phyloP scores from a whole-genome alignment of 331 rosid genomes.

The Cydonia oblonga region DNA sequence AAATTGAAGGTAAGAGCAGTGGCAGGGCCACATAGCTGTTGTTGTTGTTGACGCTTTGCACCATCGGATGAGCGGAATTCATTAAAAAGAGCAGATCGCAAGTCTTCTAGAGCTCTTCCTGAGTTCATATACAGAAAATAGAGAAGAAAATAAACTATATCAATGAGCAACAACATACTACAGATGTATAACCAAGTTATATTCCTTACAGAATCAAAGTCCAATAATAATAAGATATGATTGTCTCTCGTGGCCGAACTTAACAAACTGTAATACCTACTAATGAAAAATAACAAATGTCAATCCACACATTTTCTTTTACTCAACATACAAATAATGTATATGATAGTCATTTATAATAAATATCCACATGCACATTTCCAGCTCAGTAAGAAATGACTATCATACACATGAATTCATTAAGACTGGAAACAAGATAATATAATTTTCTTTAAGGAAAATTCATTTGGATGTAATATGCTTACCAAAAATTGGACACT shows the following conservation, averaged over 20 bases:
- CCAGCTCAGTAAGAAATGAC: not conserved
- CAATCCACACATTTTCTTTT: not conserved
- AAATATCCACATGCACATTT: not conserved
- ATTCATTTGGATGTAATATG: not conserved
- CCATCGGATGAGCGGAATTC: conserved; percentile 61
- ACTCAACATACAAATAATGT: not conserved
- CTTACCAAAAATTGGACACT: not conserved
- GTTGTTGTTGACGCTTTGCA: conserved; percentile 71
- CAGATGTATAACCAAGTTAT: not conserved
- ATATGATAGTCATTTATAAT: not conserved
- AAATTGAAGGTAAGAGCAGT: conserved; percentile 85
- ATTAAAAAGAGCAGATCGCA: conserved; percentile 63
- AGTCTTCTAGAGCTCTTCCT: conserved; percentile 80
- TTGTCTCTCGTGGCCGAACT: not conserved
- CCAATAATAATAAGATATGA: not conserved
- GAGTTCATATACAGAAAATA: conserved; percentile 6
- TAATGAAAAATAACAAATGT: not conserved
- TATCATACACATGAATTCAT: too few species aligned
- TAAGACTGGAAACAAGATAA: too few species aligned
- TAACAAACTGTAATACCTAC: not conserved
- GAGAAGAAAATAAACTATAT: not conserved
- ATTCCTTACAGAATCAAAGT: not conserved
- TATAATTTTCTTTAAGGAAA: not conserved
- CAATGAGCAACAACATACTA: not conserved
- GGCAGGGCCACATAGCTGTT: conserved; percentile 62